Base-by-base conservation (phyloP, 2,329 filamentous ascomycete species). In the Trichoderma aggressivum region DNA sequence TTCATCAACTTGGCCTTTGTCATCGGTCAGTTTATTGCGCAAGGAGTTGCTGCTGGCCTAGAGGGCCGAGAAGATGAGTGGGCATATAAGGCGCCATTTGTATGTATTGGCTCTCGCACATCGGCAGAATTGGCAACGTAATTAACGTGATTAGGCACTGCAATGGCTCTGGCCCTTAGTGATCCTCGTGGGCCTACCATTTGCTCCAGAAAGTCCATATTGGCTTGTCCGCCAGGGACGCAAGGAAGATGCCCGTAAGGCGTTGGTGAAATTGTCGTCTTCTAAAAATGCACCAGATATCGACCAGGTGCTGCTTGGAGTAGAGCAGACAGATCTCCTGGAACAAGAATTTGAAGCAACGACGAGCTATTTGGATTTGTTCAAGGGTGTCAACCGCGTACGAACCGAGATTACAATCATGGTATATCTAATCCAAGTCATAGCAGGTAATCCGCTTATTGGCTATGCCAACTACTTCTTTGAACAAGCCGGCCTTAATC, bases 1-100 rank as follows among this genome's bases (percentile, higher is more conserved):
- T 90, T 86, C 71, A 86, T 89, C 70, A 90, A 90, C 74, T 79
- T 90, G 47, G 89, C 87, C 75, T 90, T 89, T 78, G 88, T 89
- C 55, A 88, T 88, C 21, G 88, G 88, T 1, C 88, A 90, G 75
- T 82, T 90, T 5, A 80, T 90, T 3, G 87, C 81, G 5, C 85
- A 85, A 70, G 82, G 81, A 7, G 81, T 85, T 43, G 85, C 84
- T 1, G 81, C 83, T 3, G 83, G 82, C 3, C 82, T 84, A 0
- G 78, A 80, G 55, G 78, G 77, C 24, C 75, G 84, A 11, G 72
- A 78, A 16, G 81, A 80, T 59, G 79, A 86, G 72, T 86, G 85
- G 85, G 84, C 84, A 0, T 86, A 86, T 73, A 75, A 67, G 18
- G 72, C 73, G 3, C 75, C 75, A 7, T 77, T 77, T 71, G 75